Percentiles rank a stretch among this genome's conserved stretches.
These are phyloP conservation scores for Psilocybe mexicana DNA, from an alignment of 1,284 basidiomycete species.

Conservation along the genomic window DNA sequence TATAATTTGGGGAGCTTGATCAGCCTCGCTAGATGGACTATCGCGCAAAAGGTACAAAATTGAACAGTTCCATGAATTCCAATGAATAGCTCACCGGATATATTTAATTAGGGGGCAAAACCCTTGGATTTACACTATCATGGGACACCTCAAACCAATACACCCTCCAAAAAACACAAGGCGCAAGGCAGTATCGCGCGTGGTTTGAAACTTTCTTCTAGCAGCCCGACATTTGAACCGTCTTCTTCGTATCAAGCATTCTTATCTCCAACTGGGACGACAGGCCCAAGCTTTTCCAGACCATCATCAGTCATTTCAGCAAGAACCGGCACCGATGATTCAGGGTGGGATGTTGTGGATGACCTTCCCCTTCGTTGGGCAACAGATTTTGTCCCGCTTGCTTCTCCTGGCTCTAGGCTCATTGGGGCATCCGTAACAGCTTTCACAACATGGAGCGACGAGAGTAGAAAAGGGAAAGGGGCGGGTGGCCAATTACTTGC, in stretches of 20 bases:
- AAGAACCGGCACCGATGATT: conserved; percentile 44
- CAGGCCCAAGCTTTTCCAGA: conserved; percentile 11
- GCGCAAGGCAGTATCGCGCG: conserved; percentile 59
- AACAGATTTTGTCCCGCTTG: conserved; percentile 76
- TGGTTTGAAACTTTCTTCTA: conserved; percentile 56
- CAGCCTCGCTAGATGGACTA: conserved; percentile 71
- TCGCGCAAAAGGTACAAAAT: conserved; percentile 57
- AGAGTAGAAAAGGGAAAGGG: conserved; percentile 43
- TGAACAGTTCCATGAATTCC: neutral
- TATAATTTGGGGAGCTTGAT: conserved; percentile 75
- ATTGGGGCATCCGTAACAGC: conserved; percentile 56
- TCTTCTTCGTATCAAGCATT: conserved; percentile 29
- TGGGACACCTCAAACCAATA: conserved; percentile 49
- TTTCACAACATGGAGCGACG: conserved; percentile 67
- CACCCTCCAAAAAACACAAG: conserved; percentile 54
- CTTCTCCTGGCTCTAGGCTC: conserved; percentile 63
- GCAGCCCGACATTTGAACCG: conserved; percentile 29
- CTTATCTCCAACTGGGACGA: conserved; percentile 26
- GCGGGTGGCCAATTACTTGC: conserved; percentile 68
- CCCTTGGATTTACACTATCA: conserved; percentile 61
- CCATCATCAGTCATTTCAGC: conserved; percentile 19
- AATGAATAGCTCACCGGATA: neutral
- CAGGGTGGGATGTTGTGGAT: conserved; percentile 72
- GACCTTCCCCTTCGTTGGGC: conserved; percentile 79
- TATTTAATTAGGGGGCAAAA: conserved; percentile 45